These are phyloP conservation scores for Candida montana DNA, from an alignment of 805 yeast genomes.

Conservation along the genomic window DNA sequence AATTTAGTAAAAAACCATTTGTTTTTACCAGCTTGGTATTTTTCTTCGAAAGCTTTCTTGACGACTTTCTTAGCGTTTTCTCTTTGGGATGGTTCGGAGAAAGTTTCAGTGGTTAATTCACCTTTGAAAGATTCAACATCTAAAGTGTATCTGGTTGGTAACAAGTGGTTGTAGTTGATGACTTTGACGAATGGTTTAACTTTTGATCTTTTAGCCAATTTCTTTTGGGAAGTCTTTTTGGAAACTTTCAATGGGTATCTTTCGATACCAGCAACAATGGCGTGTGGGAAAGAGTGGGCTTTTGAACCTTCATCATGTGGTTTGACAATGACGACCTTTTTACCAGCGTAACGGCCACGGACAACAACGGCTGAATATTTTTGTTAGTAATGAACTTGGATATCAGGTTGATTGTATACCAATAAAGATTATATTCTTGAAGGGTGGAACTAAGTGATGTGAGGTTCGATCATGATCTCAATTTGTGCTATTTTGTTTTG, in stretches of 20 bases:
- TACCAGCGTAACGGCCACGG: slow-evolving; percentile 99
- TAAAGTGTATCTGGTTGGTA: slow-evolving; percentile 99
- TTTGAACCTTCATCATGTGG: slow-evolving; percentile 99
- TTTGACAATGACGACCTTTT: slow-evolving; percentile 98
- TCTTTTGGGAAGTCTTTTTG: slow-evolving; percentile 92
- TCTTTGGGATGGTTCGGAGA: slow-evolving; percentile 96
- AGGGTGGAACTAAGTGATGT: no score
- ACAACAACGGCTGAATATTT: slow-evolving; percentile 69
- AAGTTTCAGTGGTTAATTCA: slow-evolving; percentile 87
- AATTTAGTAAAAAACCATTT: slow-evolving; percentile 99
- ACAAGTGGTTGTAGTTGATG: slow-evolving; percentile 98
- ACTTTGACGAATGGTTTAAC: slow-evolving; percentile 99
- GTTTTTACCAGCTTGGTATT: slow-evolving; percentile 99
- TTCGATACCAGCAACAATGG: slow-evolving; percentile 99
- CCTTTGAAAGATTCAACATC: slow-evolving; percentile 95
- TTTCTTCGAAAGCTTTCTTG: slow-evolving; percentile 98
- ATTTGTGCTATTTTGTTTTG: no score
- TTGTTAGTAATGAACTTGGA: slow-evolving; percentile 10
- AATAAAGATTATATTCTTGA: no score
- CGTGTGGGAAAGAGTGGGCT: slow-evolving; percentile 98
- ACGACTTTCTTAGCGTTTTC: slow-evolving; percentile 98
- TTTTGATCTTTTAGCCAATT: slow-evolving; percentile 94
- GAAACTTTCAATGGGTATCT: slow-evolving; percentile 96
- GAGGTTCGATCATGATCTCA: no score
- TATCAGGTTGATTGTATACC: no score